A percentile compares a stretch with the other conserved stretches of the same genome.
phyloP scores from a whole-genome alignment of 495 filamentous ascomycete genomes.

The Gamarada debralockiae region DNA sequence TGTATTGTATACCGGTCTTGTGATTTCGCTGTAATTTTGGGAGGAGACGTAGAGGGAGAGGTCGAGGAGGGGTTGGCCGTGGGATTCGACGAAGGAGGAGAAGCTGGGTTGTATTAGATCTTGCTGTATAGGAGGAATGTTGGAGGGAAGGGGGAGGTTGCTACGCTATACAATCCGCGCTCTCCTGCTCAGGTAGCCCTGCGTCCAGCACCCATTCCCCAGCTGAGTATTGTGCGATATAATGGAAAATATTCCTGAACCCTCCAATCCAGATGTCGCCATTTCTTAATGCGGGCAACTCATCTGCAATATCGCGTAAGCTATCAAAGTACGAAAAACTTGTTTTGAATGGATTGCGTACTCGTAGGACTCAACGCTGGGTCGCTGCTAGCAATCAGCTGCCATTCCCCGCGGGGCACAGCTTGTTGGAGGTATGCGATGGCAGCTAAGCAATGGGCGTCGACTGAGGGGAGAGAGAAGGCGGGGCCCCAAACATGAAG shows the following conservation, averaged over 20 bases:
- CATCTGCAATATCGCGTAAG: conserved; percentile 56
- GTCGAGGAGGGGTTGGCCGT: conserved; percentile 64
- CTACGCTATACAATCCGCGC: conserved; percentile 54
- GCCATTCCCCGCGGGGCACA: conserved; percentile 61
- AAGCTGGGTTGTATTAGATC: conserved; percentile 17
- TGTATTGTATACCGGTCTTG: conserved; percentile 69
- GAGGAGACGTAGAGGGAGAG: conserved; percentile 85
- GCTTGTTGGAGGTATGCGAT: conserved; percentile 65
- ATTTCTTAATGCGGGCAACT: conserved; percentile 71
- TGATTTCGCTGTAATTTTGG: conserved; percentile 71
- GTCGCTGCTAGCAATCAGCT: conserved; percentile 71
- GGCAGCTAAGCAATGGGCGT: conserved; percentile 78
- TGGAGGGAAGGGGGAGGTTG: no score
- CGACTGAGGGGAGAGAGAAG: conserved; percentile 83
- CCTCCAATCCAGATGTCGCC: conserved; percentile 60
- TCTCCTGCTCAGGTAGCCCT: conserved; percentile 38
- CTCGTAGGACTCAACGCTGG: conserved; percentile 70
- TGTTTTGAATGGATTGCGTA: conserved; percentile 39
- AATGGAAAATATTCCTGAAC: conserved; percentile 68
- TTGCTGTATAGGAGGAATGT: not conserved
- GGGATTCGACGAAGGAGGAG: conserved; percentile 58
- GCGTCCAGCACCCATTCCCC: conserved; percentile 53
- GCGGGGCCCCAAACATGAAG: conserved; percentile 91
- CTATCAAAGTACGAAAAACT: no score
- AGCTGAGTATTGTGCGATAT: conserved; percentile 52